Percentiles rank a stretch among this genome's conserved stretches.
phyloP scores from a whole-genome alignment of 2,329 filamentous ascomycete species.

The Penicillium olsonii region DNA sequence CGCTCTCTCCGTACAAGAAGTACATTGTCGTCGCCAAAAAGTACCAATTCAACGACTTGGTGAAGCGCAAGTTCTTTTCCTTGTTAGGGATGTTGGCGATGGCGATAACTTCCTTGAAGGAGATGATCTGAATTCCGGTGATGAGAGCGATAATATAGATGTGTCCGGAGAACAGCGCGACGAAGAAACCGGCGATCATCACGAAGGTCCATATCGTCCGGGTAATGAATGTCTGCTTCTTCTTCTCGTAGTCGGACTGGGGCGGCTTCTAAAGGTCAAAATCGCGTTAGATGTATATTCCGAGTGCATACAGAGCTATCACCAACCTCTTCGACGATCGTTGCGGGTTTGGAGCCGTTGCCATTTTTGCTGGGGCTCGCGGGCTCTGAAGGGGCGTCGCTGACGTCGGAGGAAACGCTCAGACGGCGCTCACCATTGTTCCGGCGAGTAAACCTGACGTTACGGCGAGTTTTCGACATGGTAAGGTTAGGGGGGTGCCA shows the following conservation, averaged over 20 bases:
- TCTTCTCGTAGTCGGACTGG: conserved; percentile 86
- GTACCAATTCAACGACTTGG: conserved; percentile 98
- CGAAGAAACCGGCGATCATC: conserved; percentile 94
- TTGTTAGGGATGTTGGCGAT: conserved; percentile 93
- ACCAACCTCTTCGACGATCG: conserved; percentile 39
- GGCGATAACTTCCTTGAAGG: conserved; percentile 98
- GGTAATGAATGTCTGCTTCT: conserved; percentile 96
- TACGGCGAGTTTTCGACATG: conserved; percentile 58
- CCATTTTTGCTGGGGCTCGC: conserved; percentile 54
- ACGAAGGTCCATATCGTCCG: conserved; percentile 96
- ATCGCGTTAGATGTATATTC: conserved; percentile 3
- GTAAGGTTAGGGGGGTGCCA: conserved; percentile 20
- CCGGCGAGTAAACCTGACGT: conserved; percentile 62
- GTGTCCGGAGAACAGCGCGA: conserved; percentile 89
- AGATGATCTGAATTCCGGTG: conserved; percentile 91
- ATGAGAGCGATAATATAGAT: conserved; percentile 95
- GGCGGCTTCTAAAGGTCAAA: conserved; percentile 36
- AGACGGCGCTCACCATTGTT: conserved; percentile 51
- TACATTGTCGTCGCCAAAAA: conserved; percentile 99
- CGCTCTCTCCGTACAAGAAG: conserved; percentile 96
- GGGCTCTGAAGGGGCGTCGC: conserved; percentile 52
- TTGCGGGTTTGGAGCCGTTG: conserved; percentile 34
- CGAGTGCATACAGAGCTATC: not conserved
- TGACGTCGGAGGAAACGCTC: conserved; percentile 56
- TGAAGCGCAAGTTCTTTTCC: conserved; percentile 86